Base-by-base conservation (phyloP, 1,139 yeast species). In the Blastobotrys persicus region DNA sequence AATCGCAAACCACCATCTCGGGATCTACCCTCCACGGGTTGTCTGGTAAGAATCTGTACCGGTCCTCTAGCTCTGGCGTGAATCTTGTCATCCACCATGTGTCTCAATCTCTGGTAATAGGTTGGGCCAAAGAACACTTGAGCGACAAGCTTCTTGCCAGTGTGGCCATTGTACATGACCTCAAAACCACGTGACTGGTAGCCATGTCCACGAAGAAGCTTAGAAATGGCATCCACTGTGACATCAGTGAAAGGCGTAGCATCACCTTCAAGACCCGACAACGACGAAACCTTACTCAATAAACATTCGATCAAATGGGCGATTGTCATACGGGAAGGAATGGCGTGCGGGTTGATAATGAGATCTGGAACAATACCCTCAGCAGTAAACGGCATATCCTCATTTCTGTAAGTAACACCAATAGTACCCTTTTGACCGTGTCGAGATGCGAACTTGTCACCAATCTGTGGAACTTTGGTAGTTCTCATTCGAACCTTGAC, bases 61-160 rank as follows among this genome's bases (percentile, higher is more conserved):
- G 99, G 98, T 50, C 99, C 99, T 76, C 98, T 84, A 9, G 99
- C 98, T 75, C 99, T 85, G 28, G 98, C 99, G 67, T 92, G 99
- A 63, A 92, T 92, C 80, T 92, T 92, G 70, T 92, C 99, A 69
- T 92, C 98, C 53, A 92, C 98, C 98, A 92, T 92, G 72, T 92
- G 99, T 75, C 98, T 84, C 75, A 92, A 79, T 75, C 98, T 84
- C 77, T 92, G 99, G 72, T 92, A 92, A 69, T 92, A 92, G 0
- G 98, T 92, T 50, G 99, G 99, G 12, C 99, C 99, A 69, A 92
- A 88, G 84, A 92, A 92, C 45, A 89, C 91, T 71, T 92, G 98
- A 0, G 98, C 98, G 91, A 88, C 88, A 66, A 94, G 71, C 71
- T 94, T 92, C 71, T 87, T 87, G 72, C 99, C 99, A 1, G 98